Evolutionary conservation across 768 basidiomycete genomes (phyloP), one percentile per base, ranked within the genome.

Genomic region (Macrocybe gigantea): DNA sequence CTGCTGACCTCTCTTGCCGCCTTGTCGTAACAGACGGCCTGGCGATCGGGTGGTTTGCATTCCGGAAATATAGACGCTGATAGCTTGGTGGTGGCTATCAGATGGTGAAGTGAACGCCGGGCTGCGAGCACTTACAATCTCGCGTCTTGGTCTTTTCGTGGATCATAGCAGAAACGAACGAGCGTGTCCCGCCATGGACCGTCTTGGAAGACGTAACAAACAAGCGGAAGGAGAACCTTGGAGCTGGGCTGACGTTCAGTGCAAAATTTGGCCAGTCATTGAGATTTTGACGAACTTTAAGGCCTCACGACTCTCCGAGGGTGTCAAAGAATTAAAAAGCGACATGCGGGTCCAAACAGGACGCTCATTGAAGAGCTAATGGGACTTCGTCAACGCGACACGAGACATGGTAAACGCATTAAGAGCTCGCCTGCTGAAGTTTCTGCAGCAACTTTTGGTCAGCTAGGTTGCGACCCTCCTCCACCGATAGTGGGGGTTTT

Each of bases 181-280:
- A 93, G 75, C 10, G 88, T 88, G 56, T 97, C 94, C 36, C 92
- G 77, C 85, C 88, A 98, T 2, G 94, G 93, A 0, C 96, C 96
- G 54, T 96, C 94, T 55, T 85, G 80, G 60, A 97, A 94, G 7
- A 88, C 85, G 59, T 94, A 99, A 47, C 83, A 85, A 3, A 87
- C 80, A 5, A 88, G 66, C 3, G 93, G 86, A 12, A 95, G 75
- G 11, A 93, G 72, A 5, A 82, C 66, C 60, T 94, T 95, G 9
- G 88, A 87, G 51, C 93, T 95, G 14, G 44, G 33, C 8, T 14
- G 35, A 42, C 5, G 39, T 59, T 36, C 50, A 58, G 39, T 29
- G 15, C 6, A 29, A 22, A 22, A 15, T 43, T 7, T 13, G 14
- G 12, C 14, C 30, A 15, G 22, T 13, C 13, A 22, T 29, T n/a